A percentile compares a stretch with the other conserved stretches of the same genome.
phyloP scores from a whole-genome alignment of 768 basidiomycete species.

The Pisolithus albus region DNA sequence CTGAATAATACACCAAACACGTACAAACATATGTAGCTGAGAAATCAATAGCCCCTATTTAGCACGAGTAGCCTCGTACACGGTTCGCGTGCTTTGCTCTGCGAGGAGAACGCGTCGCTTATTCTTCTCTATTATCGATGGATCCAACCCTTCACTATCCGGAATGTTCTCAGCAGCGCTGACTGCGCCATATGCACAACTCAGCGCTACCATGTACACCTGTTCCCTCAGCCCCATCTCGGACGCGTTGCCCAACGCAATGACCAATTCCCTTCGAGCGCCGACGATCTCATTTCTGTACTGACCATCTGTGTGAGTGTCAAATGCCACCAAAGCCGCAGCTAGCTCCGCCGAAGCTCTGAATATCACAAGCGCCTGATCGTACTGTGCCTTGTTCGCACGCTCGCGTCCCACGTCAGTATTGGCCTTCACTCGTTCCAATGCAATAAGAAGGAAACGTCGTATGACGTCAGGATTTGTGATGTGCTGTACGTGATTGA shows the following conservation, averaged over 20 bases:
- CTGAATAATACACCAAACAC: conserved; percentile 25
- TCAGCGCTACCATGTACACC: conserved; percentile 18
- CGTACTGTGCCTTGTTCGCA: conserved; percentile 10
- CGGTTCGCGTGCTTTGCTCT: too few species aligned
- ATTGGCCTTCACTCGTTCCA: conserved; percentile 13
- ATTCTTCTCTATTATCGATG: neutral
- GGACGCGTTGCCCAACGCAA: conserved; percentile 29
- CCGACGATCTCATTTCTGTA: conserved; percentile 16
- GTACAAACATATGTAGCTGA: conserved; percentile 8
- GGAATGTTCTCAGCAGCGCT: conserved; percentile 14
- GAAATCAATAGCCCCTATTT: too few species aligned
- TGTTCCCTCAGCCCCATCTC: conserved; percentile 28
- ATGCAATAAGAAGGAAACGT: conserved; percentile 15
- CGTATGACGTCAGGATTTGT: conserved; percentile 17
- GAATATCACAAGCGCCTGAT: conserved; percentile 20
- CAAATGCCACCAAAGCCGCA: conserved; percentile 25
- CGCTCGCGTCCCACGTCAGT: conserved; percentile 18
- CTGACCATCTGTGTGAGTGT: conserved; percentile 21
- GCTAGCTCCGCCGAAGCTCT: conserved; percentile 27
- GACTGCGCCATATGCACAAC: conserved; percentile 20
- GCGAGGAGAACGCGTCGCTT: conserved; percentile 9
- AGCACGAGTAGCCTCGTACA: too few species aligned
- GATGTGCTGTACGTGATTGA: conserved; percentile 23
- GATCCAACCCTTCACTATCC: conserved; percentile 10
- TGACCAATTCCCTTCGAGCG: conserved; percentile 23